Base-by-base conservation (phyloP, 176 grass and related monocot genomes). In the Thalia dealbata region DNA sequence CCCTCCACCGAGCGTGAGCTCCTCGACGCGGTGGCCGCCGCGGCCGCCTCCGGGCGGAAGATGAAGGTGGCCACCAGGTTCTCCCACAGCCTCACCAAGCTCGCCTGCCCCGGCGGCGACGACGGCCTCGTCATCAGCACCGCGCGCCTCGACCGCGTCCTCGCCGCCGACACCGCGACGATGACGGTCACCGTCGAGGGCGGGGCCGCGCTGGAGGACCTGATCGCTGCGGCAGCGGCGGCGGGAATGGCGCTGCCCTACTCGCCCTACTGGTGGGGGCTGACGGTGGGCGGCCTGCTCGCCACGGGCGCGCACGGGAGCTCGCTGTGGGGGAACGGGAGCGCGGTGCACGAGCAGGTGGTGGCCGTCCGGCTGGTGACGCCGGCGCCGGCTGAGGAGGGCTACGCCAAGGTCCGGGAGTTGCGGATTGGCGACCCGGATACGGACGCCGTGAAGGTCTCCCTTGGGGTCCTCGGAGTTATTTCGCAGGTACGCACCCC, bases 311-410 rank as follows among this genome's bases (percentile, higher is more conserved):
- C 91, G 27, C 91, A 96, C 45, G 91, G 91, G 30, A 96, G 91
- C 85, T 91, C 91, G 18, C 69, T 86, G 15, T 75, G 61, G 85
- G 88, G 85, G 0, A 91, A 91, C 23, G 91, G 91, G 30, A 80
- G 87, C 70, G 88, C 91, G n/a, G 88, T 88, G 22, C 91, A 96
- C 71, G 91, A 96, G 85, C 88, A 96, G 78, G 88, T 91, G 35
- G 85, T 90, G 16, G 83, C 61, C 22, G 70, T 96, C 61, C 62
- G 88, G 72, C 5, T 96, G 58, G 91, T 96, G 80, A 81, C 85
- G 52, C 91, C 91, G 3, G 91, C 83, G 18, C 23, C 85, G 16
- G 83, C 77, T 1, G 3, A 3, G 0, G 78, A 84, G 0, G 78
- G 83, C 23, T 96, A 84, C 60, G 83, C 91, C 24, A 86, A 72